Evolutionary conservation across 2,329 filamentous ascomycete genomes (phyloP), one percentile per base, ranked within the genome.

Genomic region (Exutisphaerella laricina): DNA sequence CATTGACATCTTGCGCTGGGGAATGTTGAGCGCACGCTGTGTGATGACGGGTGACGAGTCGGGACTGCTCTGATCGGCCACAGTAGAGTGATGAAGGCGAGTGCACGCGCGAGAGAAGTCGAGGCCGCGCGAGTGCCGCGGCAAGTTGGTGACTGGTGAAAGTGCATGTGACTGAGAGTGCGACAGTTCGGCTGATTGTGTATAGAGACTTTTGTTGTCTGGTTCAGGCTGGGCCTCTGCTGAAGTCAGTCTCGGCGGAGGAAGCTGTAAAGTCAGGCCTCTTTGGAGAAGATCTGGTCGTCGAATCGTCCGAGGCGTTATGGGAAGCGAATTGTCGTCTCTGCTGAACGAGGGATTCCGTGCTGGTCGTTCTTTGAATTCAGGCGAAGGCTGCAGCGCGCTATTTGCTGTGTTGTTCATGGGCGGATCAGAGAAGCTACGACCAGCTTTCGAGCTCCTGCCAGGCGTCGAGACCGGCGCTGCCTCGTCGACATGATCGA

Each of bases 41-140:
- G 82, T 81, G 41, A 92, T 82, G 9, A 84, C 89, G 1, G 92
- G 92, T 1, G 89, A 96, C 0, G 88, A 92, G 63, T 94, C 88
- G 3, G 89, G 88, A 4, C 86, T 92, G 1, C 86, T 85, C 62
- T 84, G 79, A 12, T 95, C 87, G 43, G 90, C 89, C 6, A 97
- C 77, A 0, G 86, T 97, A 12, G 90, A 96, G 66, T 97, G 92
- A 67, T 97, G 92, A 16, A 98, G 74, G 61, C 89, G 94, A 8
- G 90, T 96, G 49, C 88, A 92, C 8, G 89, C 89, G 54, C 90
- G 79, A 29, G 90, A 90, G 65, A 95, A 97, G 67, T 97, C 90
- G 48, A 96, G 73, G 31, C 90, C 90, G 43, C 90, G 80, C 21
- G 89, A 96, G 48, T 89, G 82, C 51, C 90, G 80, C 13, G 90